phyloP scores from a whole-genome alignment of 139 green algal species.

The Chlorella sp. region DNA sequence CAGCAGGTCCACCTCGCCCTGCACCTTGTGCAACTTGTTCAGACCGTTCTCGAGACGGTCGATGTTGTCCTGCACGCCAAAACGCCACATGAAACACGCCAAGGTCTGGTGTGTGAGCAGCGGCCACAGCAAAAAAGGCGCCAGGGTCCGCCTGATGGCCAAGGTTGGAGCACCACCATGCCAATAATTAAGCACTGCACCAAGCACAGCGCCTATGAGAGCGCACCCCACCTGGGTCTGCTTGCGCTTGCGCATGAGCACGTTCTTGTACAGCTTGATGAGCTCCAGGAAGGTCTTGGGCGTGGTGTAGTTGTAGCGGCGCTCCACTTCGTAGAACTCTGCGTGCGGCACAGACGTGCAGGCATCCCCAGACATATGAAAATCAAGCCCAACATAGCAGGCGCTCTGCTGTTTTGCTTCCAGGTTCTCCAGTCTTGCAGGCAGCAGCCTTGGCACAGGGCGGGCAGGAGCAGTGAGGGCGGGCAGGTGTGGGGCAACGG shows the following conservation, averaged over 20 bases:
- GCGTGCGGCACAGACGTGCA: too few relatives aligned
- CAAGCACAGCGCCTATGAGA: too few relatives aligned
- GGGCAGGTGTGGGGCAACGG: too few relatives aligned
- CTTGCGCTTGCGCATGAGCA: conserved; percentile 61
- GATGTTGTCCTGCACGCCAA: conserved; percentile 29
- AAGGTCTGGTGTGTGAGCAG: background rate
- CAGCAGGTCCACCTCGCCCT: conserved; percentile 81
- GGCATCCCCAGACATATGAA: too few relatives aligned
- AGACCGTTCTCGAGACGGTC: conserved; percentile 76
- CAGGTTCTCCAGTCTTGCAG: too few relatives aligned
- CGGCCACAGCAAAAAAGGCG: too few relatives aligned
- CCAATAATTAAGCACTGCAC: too few relatives aligned
- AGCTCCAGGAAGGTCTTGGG: conserved; percentile 89
- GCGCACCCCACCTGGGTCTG: conserved; percentile 33
- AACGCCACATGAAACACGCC: background rate
- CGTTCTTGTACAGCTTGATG: conserved; percentile 86
- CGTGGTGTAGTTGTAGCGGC: conserved; percentile 81
- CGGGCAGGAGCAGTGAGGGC: too few relatives aligned
- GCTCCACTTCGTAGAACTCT: conserved; percentile 63
- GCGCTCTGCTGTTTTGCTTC: background rate
- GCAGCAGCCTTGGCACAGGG: too few relatives aligned
- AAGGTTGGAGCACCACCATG: too few relatives aligned
- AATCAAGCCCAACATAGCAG: too few relatives aligned
- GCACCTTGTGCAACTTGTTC: conserved; percentile 76
- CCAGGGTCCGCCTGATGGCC: too few relatives aligned